Percentiles rank a stretch among this genome's conserved stretches.
Evolutionary conservation across 768 basidiomycete genomes (phyloP).

Genomic region (Lactarius quietus): DNA sequence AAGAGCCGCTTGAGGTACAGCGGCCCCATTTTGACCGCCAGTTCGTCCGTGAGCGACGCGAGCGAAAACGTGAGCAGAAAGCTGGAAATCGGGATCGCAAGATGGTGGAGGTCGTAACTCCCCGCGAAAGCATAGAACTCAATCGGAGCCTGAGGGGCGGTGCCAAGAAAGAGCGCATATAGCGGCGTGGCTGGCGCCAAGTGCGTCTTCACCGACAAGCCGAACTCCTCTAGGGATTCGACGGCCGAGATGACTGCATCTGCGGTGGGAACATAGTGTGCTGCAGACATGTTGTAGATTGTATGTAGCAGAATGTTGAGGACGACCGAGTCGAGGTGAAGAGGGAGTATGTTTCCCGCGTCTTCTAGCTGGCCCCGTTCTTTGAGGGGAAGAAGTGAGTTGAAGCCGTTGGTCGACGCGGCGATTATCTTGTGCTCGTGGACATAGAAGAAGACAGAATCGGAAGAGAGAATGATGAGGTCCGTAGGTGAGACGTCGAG

Average conservation of each 20-base stretch:
- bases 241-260: slow-evolving; percentile 55
- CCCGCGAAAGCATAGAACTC: slow-evolving; percentile 73
- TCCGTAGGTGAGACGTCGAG: slow-evolving; percentile 56
- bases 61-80: slow-evolving; percentile 72
- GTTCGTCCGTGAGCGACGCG: slow-evolving; percentile 63
- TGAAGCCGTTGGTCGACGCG: slow-evolving; percentile 63
- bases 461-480: slow-evolving; percentile 62
- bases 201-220: slow-evolving; percentile 47
- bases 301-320: slow-evolving; percentile 73
- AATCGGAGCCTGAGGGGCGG: slow-evolving; percentile 65
- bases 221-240: slow-evolving; percentile 54
- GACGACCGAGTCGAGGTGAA: slow-evolving; percentile 56
- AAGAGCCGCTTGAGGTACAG: slow-evolving; percentile 78
- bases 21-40: slow-evolving; percentile 66
- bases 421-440: slow-evolving; percentile 56
- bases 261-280: slow-evolving; percentile 69
- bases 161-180: slow-evolving; percentile 56
- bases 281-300: slow-evolving; percentile 67
- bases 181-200: slow-evolving; percentile 54
- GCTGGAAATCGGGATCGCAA: slow-evolving; percentile 72
- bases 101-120: slow-evolving; percentile 59
- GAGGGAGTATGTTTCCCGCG: slow-evolving; percentile 50
- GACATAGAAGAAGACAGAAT: slow-evolving; percentile 82
- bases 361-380: slow-evolving; percentile 37
- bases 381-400: slow-evolving; percentile 49